A percentile compares a stretch with the other conserved stretches of the same genome.
phyloP scores from a whole-genome alignment of 2,329 filamentous ascomycete species.

The Pleurostoma richardsiae region DNA sequence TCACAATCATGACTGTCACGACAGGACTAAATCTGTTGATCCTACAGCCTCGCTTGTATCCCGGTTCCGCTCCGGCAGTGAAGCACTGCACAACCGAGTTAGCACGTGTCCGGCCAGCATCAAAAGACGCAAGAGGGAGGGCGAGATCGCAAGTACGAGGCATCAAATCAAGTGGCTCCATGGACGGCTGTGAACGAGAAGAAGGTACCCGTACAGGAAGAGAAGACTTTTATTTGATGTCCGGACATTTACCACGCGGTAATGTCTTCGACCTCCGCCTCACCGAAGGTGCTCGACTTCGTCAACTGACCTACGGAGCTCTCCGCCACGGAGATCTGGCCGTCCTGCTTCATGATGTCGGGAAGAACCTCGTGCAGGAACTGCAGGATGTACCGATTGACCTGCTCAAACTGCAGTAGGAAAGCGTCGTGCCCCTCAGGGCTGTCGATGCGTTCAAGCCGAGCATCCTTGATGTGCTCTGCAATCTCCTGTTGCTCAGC shows the following conservation, averaged over 20 bases:
- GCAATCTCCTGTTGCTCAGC: slow-evolving; percentile 94
- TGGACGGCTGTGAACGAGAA: no score
- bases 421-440: slow-evolving; percentile 97
- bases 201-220: no score
- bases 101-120: no score
- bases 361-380: slow-evolving; percentile 81
- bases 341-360: slow-evolving; percentile 74
- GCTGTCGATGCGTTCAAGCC: slow-evolving; percentile 82
- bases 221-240: no score
- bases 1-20: no score
- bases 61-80: no score
- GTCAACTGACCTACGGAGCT: slow-evolving; percentile 57
- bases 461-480: slow-evolving; percentile 69
- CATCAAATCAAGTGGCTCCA: no score
- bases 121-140: no score
- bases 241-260: slow-evolving; percentile 69
- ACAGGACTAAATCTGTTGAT: no score
- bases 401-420: slow-evolving; percentile 92
- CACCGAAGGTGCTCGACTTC: slow-evolving; percentile 89
- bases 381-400: slow-evolving; percentile 78
- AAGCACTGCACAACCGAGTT: no score
- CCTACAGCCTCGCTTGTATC: no score
- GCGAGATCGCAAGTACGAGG: no score
- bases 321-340: slow-evolving; percentile 36
- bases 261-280: slow-evolving; percentile 94